phyloP scores from a whole-genome alignment of 2,329 filamentous ascomycete species.

The Claviceps arundinis region DNA sequence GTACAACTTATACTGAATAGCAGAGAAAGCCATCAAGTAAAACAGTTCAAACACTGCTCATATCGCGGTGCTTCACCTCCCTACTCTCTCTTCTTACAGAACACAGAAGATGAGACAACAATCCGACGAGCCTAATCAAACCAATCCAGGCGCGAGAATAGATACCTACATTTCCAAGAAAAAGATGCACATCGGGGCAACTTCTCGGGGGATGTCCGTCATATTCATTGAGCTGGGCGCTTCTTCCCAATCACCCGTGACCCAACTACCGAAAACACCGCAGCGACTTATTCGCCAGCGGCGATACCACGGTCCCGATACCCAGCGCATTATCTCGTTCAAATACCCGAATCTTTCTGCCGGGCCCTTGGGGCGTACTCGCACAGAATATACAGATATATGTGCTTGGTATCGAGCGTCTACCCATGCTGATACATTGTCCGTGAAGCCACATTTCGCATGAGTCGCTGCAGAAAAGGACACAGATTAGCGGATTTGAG shows the following conservation, averaged over 20 bases:
- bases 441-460: slow-evolving; percentile 54
- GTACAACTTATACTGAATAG: too few relatives aligned
- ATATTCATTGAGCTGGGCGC: too few relatives aligned
- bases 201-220: too few relatives aligned
- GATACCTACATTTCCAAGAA: not conserved
- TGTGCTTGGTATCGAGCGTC: slow-evolving; percentile 41
- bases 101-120: not conserved
- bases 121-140: not conserved
- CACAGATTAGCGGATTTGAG: not conserved
- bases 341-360: slow-evolving; percentile 29
- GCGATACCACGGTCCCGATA: slow-evolving; percentile 19
- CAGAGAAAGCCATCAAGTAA: not conserved
- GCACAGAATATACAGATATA: slow-evolving; percentile 53
- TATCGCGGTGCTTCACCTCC: too few relatives aligned
- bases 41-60: not conserved
- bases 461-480: slow-evolving; percentile 33
- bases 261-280: slow-evolving; percentile 25
- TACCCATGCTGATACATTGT: slow-evolving; percentile 47
- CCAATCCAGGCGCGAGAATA: not conserved
- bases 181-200: not conserved
- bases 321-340: slow-evolving; percentile 26
- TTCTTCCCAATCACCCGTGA: not conserved
- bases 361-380: slow-evolving; percentile 42
- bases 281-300: slow-evolving; percentile 29
- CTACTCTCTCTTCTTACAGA: not conserved